phyloP scores from a whole-genome alignment of 352 stramenopile genomes.

The Pythium pyrilobum region DNA sequence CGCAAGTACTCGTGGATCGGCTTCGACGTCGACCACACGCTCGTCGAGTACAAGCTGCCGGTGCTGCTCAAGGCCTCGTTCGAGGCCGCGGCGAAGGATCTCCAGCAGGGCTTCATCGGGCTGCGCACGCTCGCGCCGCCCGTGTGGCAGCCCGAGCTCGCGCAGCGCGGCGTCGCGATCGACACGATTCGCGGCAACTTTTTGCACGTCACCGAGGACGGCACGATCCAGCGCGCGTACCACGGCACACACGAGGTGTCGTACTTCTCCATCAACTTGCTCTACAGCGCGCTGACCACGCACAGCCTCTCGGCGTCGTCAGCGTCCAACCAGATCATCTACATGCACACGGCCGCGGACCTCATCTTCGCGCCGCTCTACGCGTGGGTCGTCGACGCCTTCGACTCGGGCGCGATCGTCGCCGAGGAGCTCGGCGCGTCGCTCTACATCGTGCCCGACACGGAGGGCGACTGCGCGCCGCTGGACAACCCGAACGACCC shows the following conservation, averaged over 20 bases:
- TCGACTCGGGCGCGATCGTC: slow-evolving; percentile 38
- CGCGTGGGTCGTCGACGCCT: slow-evolving; percentile 47
- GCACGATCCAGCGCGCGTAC: slow-evolving; percentile 34
- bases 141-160: slow-evolving; percentile 34
- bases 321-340: slow-evolving; percentile 29
- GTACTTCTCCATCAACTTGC: slow-evolving; percentile 36
- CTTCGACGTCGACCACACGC: slow-evolving; percentile 52
- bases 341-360: slow-evolving; percentile 41
- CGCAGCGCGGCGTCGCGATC: slow-evolving; percentile 36
- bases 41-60: slow-evolving; percentile 42
- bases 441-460: slow-evolving; percentile 37
- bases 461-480: slow-evolving; percentile 18
- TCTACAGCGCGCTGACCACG: slow-evolving; percentile 27
- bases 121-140: slow-evolving; percentile 22
- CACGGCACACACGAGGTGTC: slow-evolving; percentile 44
- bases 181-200: slow-evolving; percentile 44
- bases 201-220: slow-evolving; percentile 36
- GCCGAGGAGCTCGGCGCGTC: slow-evolving; percentile 35
- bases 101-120: slow-evolving; percentile 39
- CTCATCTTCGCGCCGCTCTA: slow-evolving; percentile 49
- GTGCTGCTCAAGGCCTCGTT: slow-evolving; percentile 40
- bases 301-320: slow-evolving; percentile 14
- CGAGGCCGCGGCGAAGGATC: slow-evolving; percentile 30
- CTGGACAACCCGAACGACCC: slow-evolving; percentile 37
- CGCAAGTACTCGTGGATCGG: slow-evolving; percentile 46